These are phyloP conservation scores for Truncatella angustata DNA, from an alignment of 2,329 filamentous ascomycete species.

Conservation along the genomic window DNA sequence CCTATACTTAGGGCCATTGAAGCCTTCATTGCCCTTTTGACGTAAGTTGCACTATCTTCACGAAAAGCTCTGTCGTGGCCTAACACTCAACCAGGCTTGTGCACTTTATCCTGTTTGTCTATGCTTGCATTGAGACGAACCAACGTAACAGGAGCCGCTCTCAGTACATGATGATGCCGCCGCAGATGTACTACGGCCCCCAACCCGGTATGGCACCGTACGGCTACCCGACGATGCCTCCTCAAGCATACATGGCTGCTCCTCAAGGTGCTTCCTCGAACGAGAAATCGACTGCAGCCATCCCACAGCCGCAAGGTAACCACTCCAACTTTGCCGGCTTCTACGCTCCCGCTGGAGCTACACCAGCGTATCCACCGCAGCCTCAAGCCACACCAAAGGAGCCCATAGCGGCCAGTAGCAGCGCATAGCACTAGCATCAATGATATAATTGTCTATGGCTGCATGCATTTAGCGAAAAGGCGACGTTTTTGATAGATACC, in stretches of 20 bases:
- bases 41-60: slow-evolving; percentile 1
- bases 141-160: slow-evolving; percentile 5
- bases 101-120: slow-evolving; percentile 14
- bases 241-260: not conserved
- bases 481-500: too few relatives aligned
- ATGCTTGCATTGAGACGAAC: slow-evolving; percentile 13
- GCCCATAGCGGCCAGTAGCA: not conserved
- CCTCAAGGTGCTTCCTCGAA: not conserved
- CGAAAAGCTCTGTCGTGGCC: too few relatives aligned
- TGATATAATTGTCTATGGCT: too few relatives aligned
- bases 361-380: not conserved
- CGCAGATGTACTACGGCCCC: slow-evolving; percentile 3
- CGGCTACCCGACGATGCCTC: slow-evolving; percentile 8
- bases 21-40: slow-evolving; percentile 10
- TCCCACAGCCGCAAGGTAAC: not conserved
- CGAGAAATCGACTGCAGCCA: not conserved
- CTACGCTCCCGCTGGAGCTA: slow-evolving; percentile 2
- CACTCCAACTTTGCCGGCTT: slow-evolving; percentile 3
- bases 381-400: not conserved
- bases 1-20: not conserved
- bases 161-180: slow-evolving; percentile 7
- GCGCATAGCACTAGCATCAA: too few relatives aligned
- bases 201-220: slow-evolving; percentile 7
- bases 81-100: slow-evolving; percentile 8
- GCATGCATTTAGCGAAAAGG: too few relatives aligned